These are phyloP conservation scores for Chlorella sp. DNA, from an alignment of 139 green algal species.

Conservation along the genomic window DNA sequence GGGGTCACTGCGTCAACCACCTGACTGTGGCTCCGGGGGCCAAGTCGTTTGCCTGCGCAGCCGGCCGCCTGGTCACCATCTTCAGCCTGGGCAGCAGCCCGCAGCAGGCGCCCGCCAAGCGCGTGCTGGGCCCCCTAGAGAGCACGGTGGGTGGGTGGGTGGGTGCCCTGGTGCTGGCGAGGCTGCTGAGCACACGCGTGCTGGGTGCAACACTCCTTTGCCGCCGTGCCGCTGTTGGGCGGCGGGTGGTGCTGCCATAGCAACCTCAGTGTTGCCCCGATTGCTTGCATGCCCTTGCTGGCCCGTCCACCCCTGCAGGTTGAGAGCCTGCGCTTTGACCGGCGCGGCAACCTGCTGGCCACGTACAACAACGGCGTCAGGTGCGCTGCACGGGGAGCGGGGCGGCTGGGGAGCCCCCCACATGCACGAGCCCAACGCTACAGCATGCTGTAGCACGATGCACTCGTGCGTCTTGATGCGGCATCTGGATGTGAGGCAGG, in stretches of 20 bases:
- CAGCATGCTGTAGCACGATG: neutral
- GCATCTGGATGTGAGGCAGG: no score
- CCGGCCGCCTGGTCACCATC: slow-evolving; percentile 20
- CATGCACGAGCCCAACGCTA: no score
- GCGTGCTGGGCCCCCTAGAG: slow-evolving; percentile 5
- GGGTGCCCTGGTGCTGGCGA: neutral
- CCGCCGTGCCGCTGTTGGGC: no score
- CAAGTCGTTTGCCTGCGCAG: slow-evolving; percentile 28
- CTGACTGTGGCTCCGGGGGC: slow-evolving; percentile 4
- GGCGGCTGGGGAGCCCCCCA: no score
- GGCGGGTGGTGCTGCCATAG: no score
- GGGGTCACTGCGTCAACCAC: slow-evolving; percentile 27
- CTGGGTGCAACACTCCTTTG: neutral
- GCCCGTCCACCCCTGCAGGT: neutral
- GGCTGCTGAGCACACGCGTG: no score
- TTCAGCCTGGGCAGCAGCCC: slow-evolving; percentile 2
- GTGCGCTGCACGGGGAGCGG: no score
- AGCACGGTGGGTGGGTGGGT: slow-evolving; percentile 9
- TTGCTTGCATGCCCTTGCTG: neutral
- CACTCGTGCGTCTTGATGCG: no score
- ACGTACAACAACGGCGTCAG: slow-evolving; percentile 36
- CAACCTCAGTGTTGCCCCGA: no score
- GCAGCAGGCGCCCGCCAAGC: neutral
- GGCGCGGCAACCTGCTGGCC: slow-evolving; percentile 28
- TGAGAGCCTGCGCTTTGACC: slow-evolving; percentile 36